phyloP scores from a whole-genome alignment of 228 moss, liverwort and hornwort genomes.

The Sphagnum magellanicum region DNA sequence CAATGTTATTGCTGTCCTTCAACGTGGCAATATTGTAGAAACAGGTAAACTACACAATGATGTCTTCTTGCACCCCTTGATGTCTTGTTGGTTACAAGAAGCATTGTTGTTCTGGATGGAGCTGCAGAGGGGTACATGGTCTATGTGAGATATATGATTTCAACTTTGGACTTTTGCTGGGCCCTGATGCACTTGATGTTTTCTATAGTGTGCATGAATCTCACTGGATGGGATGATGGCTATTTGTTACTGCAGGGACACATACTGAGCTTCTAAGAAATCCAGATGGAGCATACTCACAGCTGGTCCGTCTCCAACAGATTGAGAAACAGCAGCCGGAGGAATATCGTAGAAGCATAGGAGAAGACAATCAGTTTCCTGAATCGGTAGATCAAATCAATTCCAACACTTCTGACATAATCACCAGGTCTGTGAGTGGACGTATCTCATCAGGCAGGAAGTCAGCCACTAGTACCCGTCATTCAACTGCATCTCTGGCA shows the following conservation, averaged over 20 bases:
- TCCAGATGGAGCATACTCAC: conserved; percentile 10
- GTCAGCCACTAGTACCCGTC: not conserved
- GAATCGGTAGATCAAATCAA: not conserved
- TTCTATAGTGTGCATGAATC: too few species aligned
- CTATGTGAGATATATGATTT: too few species aligned
- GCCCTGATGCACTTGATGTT: too few species aligned
- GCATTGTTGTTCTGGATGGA: not conserved
- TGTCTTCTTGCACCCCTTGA: not conserved
- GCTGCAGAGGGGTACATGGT: too few species aligned
- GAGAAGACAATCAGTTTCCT: not conserved
- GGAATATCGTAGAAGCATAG: not conserved
- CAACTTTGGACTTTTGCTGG: too few species aligned
- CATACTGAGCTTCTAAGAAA: conserved; percentile 9
- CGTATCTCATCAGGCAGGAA: not conserved
- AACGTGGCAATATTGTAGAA: too few species aligned
- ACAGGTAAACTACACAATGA: too few species aligned
- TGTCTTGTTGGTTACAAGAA: not conserved
- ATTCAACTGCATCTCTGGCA: too few species aligned
- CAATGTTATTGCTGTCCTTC: too few species aligned
- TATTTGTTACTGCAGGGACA: conserved; percentile 6
- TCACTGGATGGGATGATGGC: not conserved
- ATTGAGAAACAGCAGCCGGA: conserved; percentile 1
- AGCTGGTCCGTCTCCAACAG: conserved; percentile 11
- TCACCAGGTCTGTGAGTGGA: too few species aligned
- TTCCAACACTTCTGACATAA: too few species aligned